Conservation (phyloP, 345 rosid species). For the Lenwebbia sp. region DNA sequence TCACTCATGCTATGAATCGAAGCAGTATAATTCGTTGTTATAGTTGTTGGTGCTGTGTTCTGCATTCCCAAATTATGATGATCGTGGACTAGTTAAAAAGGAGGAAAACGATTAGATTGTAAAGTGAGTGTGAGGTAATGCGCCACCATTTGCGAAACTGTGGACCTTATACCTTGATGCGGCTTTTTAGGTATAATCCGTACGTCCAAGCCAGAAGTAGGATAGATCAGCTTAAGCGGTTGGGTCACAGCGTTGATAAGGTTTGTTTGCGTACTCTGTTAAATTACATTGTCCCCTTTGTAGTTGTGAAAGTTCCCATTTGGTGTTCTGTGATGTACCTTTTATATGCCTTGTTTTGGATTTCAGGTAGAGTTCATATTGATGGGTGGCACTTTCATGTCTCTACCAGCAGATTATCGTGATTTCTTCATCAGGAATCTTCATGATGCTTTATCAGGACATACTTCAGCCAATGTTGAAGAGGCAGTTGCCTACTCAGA, state of each 20-base stretch:
- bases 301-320: background rate
- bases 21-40: background rate
- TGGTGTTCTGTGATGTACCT: background rate
- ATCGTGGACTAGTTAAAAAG: background rate
- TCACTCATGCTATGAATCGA: background rate
- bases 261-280: conserved; percentile 12
- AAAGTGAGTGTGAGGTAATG: background rate
- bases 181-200: conserved; percentile 64
- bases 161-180: background rate
- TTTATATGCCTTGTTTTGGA: background rate
- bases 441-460: conserved; percentile 96
- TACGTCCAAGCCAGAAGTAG: conserved; percentile 97
- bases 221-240: conserved; percentile 95
- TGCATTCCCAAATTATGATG: background rate
- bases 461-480: conserved; percentile 86
- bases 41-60: background rate
- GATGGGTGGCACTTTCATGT: conserved; percentile 99
- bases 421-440: conserved; percentile 92
- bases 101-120: background rate
- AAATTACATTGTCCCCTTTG: background rate
- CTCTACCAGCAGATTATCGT: conserved; percentile 88
- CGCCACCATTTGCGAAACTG: background rate
- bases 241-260: conserved; percentile 99
- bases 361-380: conserved; percentile 92
- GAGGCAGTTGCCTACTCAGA: conserved; percentile 97